Evolutionary conservation across 139 green algal species (phyloP), one percentile per base, ranked within the genome.

Genomic region (Marvania coccoides): DNA sequence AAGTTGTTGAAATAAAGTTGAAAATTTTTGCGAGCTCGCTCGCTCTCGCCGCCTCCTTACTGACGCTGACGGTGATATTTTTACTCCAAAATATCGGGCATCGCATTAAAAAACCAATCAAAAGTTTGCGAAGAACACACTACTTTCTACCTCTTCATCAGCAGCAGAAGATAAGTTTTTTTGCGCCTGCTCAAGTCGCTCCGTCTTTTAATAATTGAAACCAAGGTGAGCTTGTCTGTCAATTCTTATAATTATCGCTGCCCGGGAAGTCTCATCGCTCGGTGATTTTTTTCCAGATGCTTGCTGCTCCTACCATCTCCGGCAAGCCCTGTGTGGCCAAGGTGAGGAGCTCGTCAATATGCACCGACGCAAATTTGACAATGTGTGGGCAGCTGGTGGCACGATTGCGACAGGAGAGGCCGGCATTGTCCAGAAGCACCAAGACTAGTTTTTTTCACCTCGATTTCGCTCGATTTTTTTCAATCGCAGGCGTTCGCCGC

Each of bases 401-500:
- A 28, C 19, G 19, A 51, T 28, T 19, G 42, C 19, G 42, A 51
- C 19, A 51, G 42, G 19, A 28, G 19, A 51, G 42, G 19, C 19
- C 42, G 19, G 42, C 42, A 51, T 19, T 19, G 42, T 51, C 42
- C 42, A 51, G 19, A 51, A 28, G 19, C 19, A 19, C 19, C 42
- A 51, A 19, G 19, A 28, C 19, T 19, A 51, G 42, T 19, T 51
- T 51, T 19, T 51, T 51, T 59, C 28, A 10, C 29, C 48, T 10
- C 48, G 29, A 8, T 8, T n/a, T 59, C 29, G 28, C 29, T 10
- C 9, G 28, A 39, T 10, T 45, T 6, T 45, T 8, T 45, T 8
- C 38, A 8, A 46, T 38, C 23, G 46, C 69, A 75, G 69, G 69
- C 28, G 14, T 70, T 75, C 36, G 61, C 47, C 19, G 34, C 34